Conservation (phyloP, 1,284 basidiomycete species). For the Ceratobasidium papillatum region DNA sequence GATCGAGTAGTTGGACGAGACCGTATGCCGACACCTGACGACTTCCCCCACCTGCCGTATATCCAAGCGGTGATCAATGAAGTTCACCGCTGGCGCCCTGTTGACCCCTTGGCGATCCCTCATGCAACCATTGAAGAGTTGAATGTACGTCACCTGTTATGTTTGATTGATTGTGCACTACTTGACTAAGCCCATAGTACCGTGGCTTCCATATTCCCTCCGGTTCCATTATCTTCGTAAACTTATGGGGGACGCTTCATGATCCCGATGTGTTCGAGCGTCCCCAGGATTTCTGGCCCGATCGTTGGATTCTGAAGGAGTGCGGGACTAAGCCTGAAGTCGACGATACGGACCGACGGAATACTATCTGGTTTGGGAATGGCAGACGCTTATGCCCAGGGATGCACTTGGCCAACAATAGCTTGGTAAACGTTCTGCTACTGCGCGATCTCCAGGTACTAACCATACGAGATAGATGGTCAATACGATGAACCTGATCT, state of each 20-base stretch:
- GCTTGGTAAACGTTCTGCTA: slow-evolving; percentile 11
- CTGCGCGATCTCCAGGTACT: too few species aligned
- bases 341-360: slow-evolving; percentile 11
- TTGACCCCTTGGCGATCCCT: slow-evolving; percentile 39
- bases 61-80: slow-evolving; percentile 53
- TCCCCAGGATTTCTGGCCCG: slow-evolving; percentile 40
- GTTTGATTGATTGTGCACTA: background rate
- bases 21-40: slow-evolving; percentile 52
- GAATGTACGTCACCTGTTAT: slow-evolving; percentile 1
- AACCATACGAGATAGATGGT: too few species aligned
- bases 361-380: slow-evolving; percentile 40
- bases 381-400: slow-evolving; percentile 42
- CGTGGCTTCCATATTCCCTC: slow-evolving; percentile 38
- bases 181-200: slow-evolving; percentile 20
- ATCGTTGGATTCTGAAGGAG: slow-evolving; percentile 41
- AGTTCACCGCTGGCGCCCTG: slow-evolving; percentile 44
- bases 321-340: slow-evolving; percentile 40
- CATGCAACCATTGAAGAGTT: slow-evolving; percentile 39
- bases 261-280: slow-evolving; percentile 41
- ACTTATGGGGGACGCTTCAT: slow-evolving; percentile 42
- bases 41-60: slow-evolving; percentile 53
- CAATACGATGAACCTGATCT: too few species aligned
- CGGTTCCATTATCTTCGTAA: slow-evolving; percentile 42
- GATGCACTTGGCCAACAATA: slow-evolving; percentile 42
- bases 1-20: slow-evolving; percentile 52